Percentiles rank a stretch among this genome's conserved stretches.
These are phyloP conservation scores for Colletotrichum abscissum DNA, from an alignment of 2,329 filamentous ascomycete species.

Conservation along the genomic window DNA sequence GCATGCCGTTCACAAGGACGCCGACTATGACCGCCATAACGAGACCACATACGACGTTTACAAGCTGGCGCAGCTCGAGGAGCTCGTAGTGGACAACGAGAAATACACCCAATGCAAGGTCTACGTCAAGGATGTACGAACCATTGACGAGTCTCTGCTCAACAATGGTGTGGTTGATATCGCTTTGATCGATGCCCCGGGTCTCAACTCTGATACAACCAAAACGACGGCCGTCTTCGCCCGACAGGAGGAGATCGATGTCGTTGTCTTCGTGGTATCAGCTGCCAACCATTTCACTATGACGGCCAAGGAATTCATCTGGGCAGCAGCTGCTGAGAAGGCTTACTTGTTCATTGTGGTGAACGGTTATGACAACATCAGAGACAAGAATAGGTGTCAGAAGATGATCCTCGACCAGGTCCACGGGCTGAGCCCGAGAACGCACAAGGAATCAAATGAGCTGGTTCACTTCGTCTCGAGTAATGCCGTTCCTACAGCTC, in stretches of 20 bases:
- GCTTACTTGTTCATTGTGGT: conserved; percentile 99
- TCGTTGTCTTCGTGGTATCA: conserved; percentile 97
- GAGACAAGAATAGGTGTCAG: conserved; percentile 90
- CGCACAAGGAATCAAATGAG: conserved; percentile 91
- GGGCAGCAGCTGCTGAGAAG: conserved; percentile 94
- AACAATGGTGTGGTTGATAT: conserved; percentile 99
- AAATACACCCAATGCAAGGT: conserved; percentile 96
- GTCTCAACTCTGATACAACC: conserved; percentile 93
- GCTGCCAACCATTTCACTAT: conserved; percentile 98
- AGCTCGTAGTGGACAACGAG: conserved; percentile 89
- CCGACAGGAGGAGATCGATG: conserved; percentile 97
- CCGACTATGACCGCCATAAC: conserved; percentile 85
- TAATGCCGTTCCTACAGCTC: conserved; percentile 86
- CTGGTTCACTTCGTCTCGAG: conserved; percentile 98
- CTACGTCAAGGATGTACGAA: conserved; percentile 90
- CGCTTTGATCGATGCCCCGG: conserved; percentile 94
- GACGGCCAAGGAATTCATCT: conserved; percentile 97
- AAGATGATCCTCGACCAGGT: conserved; percentile 95
- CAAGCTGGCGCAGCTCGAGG: conserved; percentile 80
- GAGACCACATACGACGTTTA: conserved; percentile 96
- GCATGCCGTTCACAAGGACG: conserved; percentile 89
- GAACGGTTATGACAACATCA: conserved; percentile 91
- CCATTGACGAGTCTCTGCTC: conserved; percentile 91
- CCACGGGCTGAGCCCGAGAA: conserved; percentile 86
- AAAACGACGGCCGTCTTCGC: conserved; percentile 98